Evolutionary conservation across 495 filamentous ascomycete genomes (phyloP).

Genomic region (Lindgomyces ingoldianus): DNA sequence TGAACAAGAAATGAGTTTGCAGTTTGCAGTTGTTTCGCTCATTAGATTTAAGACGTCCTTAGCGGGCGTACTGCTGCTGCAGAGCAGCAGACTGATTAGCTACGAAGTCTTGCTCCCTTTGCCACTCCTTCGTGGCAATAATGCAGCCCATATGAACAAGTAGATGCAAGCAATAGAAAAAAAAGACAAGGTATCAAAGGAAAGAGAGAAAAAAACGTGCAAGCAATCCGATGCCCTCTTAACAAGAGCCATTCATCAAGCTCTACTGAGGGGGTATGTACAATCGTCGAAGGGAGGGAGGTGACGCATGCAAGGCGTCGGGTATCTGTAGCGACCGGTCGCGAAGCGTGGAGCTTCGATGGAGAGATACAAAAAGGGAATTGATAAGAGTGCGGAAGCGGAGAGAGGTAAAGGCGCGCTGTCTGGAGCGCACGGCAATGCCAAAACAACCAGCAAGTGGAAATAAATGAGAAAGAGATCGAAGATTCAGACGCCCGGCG

Average conservation of each 20-base stretch:
- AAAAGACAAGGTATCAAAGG: not conserved
- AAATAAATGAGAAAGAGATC: not conserved
- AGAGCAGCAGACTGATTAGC: too few relatives aligned
- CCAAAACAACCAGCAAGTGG: not conserved
- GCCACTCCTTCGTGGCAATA: not conserved
- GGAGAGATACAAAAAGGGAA: not conserved
- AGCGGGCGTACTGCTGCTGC: too few relatives aligned
- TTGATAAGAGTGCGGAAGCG: not conserved
- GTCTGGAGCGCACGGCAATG: not conserved
- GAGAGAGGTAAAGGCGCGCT: not conserved
- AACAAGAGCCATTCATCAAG: too few relatives aligned
- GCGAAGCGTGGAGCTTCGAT: conserved; percentile 20
- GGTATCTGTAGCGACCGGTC: conserved; percentile 40
- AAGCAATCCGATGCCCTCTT: too few relatives aligned
- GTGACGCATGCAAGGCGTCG: conserved; percentile 20
- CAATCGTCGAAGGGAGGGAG: conserved; percentile 1
- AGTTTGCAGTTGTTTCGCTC: not conserved
- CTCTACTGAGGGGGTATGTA: conserved; percentile 5
- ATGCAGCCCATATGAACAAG: not conserved
- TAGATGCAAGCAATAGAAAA: not conserved
- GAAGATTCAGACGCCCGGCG: conserved; percentile 28
- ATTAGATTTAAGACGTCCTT: not conserved
- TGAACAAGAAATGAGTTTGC: not conserved
- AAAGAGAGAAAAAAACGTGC: not conserved
- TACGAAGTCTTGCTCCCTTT: not conserved